These are phyloP conservation scores for Urostyla sp. DNA, from an alignment of 73 alveolate genomes.

Conservation along the genomic window DNA sequence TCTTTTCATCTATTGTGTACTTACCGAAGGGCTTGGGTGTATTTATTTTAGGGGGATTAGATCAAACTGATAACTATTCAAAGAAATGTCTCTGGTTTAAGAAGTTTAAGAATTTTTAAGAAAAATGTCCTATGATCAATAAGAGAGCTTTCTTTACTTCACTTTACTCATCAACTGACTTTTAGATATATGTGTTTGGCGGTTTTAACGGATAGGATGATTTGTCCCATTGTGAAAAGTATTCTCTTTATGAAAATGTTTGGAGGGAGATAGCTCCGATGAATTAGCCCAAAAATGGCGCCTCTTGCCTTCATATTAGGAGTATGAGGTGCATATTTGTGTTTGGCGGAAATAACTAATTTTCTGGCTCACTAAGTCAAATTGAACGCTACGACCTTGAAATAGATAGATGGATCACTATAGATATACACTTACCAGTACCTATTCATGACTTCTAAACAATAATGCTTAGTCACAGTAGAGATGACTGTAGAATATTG, in stretches of 20 bases:
- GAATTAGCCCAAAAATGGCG: constrained; percentile 47
- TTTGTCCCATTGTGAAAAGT: constrained; percentile 36
- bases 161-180: constrained; percentile 25
- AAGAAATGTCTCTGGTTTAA: constrained; percentile 39
- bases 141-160: constrained; percentile 50
- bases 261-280: constrained; percentile 61
- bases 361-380: constrained; percentile 18
- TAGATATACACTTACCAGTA: constrained; percentile 8
- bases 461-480: background rate
- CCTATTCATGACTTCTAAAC: constrained; percentile 44
- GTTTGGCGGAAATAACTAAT: constrained; percentile 44
- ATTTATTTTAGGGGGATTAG: constrained; percentile 47
- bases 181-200: constrained; percentile 25
- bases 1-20: constrained; percentile 37
- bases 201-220: constrained; percentile 47
- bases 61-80: constrained; percentile 27
- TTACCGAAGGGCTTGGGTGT: constrained; percentile 43
- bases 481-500: constrained; percentile 10
- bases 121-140: constrained; percentile 41
- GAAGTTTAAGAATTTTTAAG: constrained; percentile 24
- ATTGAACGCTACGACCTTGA: constrained; percentile 55
- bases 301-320: background rate
- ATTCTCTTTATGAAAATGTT: constrained; percentile 43
- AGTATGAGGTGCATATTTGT: constrained; percentile 18
- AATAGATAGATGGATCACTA: constrained; percentile 14